Percentiles rank a stretch among this genome's conserved stretches.
phyloP scores from a whole-genome alignment of 345 rosid species.

The Bruguiera parviflora region DNA sequence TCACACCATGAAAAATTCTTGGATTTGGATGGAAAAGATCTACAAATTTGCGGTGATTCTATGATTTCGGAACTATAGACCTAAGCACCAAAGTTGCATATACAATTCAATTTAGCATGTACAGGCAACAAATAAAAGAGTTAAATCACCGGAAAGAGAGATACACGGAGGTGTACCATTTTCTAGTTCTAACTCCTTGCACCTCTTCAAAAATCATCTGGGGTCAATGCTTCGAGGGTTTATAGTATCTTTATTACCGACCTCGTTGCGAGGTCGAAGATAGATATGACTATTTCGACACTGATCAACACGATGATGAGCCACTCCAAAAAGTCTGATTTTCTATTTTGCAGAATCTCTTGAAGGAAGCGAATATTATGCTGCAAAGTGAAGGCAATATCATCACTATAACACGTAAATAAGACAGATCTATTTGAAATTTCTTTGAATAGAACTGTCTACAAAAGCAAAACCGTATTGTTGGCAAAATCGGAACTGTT shows the following conservation, averaged over 20 bases:
- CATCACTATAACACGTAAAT: not conserved
- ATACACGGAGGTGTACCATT: not conserved
- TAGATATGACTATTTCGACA: conserved; percentile 69
- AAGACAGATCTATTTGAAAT: not conserved
- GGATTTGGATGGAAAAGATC: not conserved
- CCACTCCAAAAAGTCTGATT: conserved; percentile 94
- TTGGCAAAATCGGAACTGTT: no score
- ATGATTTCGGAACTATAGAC: no score
- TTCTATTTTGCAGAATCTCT: conserved; percentile 92
- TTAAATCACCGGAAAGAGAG: not conserved
- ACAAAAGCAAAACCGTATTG: no score
- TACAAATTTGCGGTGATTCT: not conserved
- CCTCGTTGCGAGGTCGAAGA: conserved; percentile 48
- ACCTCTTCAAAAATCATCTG: no score
- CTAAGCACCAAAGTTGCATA: not conserved
- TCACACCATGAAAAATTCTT: not conserved
- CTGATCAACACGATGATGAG: conserved; percentile 80
- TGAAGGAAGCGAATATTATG: conserved; percentile 92
- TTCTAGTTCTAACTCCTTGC: not conserved
- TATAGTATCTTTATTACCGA: conserved; percentile 31
- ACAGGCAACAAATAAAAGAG: not conserved
- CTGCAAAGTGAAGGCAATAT: conserved; percentile 40
- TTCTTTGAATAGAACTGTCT: no score
- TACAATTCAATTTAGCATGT: not conserved
- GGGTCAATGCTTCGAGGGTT: not conserved